A percentile compares a stretch with the other conserved stretches of the same genome.
Evolutionary conservation across 495 filamentous ascomycete species (phyloP).

Genomic region (Penicillium herquei): DNA sequence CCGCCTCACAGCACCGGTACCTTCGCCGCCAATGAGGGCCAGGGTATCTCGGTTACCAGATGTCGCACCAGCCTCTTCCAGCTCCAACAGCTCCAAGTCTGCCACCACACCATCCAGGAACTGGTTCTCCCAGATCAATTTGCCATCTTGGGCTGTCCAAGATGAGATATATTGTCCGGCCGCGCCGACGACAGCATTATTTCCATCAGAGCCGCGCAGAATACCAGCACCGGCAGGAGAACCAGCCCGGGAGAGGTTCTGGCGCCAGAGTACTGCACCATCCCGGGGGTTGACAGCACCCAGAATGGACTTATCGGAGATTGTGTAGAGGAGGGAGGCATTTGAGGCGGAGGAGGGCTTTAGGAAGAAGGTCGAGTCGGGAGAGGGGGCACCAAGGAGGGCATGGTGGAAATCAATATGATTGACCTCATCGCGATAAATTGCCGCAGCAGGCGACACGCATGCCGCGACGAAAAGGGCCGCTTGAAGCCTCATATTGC

Average conservation of each 20-base stretch:
- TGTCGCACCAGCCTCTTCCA: conserved; percentile 53
- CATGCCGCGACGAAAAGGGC: conserved; percentile 42
- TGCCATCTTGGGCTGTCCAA: conserved; percentile 84
- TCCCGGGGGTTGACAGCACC: conserved; percentile 88
- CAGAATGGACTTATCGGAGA: conserved; percentile 75
- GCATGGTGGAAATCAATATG: conserved; percentile 91
- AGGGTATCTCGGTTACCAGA: conserved; percentile 64
- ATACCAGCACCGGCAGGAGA: conserved; percentile 46
- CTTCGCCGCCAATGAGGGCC: conserved; percentile 58
- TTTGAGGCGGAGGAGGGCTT: conserved; percentile 74
- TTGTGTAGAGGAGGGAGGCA: conserved; percentile 86
- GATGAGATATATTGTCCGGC: conserved; percentile 63
- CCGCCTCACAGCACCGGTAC: conserved; percentile 58
- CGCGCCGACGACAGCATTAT: conserved; percentile 70
- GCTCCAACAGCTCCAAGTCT: conserved; percentile 78
- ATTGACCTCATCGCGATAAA: conserved; percentile 89
- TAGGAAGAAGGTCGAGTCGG: conserved; percentile 91
- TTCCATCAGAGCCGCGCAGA: conserved; percentile 69
- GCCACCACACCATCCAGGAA: conserved; percentile 57
- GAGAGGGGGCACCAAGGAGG: conserved; percentile 77
- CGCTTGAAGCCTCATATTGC: conserved; percentile 48
- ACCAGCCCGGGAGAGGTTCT: conserved; percentile 53
- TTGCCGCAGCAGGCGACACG: conserved; percentile 51
- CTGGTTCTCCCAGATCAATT: conserved; percentile 67
- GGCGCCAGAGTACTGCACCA: conserved; percentile 83